A percentile compares a stretch with the other conserved stretches of the same genome.
phyloP scores from a whole-genome alignment of 768 basidiomycete species.

The Suillus placidus region DNA sequence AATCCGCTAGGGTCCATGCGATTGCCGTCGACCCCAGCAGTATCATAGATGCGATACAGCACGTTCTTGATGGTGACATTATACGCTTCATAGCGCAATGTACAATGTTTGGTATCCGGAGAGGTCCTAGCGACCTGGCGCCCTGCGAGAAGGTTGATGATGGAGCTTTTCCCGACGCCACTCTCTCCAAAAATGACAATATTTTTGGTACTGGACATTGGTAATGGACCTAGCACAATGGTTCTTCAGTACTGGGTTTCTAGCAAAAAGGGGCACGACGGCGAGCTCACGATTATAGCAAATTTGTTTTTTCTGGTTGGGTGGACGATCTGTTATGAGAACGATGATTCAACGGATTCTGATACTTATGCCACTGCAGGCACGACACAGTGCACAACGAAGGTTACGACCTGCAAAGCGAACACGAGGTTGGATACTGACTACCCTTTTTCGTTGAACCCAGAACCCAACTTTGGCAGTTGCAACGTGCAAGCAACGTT shows the following conservation, averaged over 20 bases:
- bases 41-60: conserved; percentile 20
- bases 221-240: neutral
- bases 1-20: conserved; percentile 14
- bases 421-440: neutral
- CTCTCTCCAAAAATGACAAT: conserved; percentile 20
- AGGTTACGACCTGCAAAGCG: neutral
- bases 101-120: conserved; percentile 39
- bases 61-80: conserved; percentile 22
- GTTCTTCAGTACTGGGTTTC: neutral
- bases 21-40: neutral
- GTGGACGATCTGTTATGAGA: too few relatives aligned
- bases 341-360: neutral
- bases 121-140: conserved; percentile 34
- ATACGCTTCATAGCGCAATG: conserved; percentile 34
- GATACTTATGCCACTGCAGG: neutral
- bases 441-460: neutral
- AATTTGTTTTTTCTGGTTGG: neutral
- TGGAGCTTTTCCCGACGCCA: conserved; percentile 8
- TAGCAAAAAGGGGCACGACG: neutral
- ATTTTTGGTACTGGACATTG: neutral
- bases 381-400: neutral
- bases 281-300: neutral
- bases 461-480: neutral
- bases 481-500: neutral
- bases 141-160: conserved; percentile 32